Evolutionary conservation across 2,329 filamentous ascomycete genomes (phyloP).

Genomic region (Tetracladium maxilliforme): DNA sequence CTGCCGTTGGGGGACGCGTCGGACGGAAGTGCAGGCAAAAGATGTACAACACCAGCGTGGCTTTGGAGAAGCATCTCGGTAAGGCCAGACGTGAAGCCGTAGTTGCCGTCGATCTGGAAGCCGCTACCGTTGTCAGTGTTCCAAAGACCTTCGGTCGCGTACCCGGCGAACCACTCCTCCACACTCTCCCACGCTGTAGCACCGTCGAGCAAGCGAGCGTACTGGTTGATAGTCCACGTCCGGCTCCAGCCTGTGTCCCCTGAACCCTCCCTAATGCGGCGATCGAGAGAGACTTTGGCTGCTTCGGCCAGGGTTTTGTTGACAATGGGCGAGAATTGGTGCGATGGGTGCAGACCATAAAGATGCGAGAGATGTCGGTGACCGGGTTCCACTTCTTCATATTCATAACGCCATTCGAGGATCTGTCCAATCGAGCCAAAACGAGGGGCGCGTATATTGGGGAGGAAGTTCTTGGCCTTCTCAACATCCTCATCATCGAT

Average conservation of each 20-base stretch:
- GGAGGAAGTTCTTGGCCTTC: constrained; percentile 8
- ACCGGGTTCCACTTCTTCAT: constrained; percentile 23
- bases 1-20: constrained; percentile 5
- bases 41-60: constrained; percentile 11
- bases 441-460: too few relatives aligned
- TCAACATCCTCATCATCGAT: constrained; percentile 17
- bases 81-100: constrained; percentile 27
- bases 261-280: constrained; percentile 17
- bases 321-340: constrained; percentile 15
- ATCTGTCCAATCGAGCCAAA: constrained; percentile 18
- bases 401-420: constrained; percentile 24
- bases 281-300: constrained; percentile 11
- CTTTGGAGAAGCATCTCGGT: constrained; percentile 27
- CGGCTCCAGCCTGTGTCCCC: constrained; percentile 36
- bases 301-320: constrained; percentile 8
- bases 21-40: constrained; percentile 11
- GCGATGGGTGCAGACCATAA: constrained; percentile 30
- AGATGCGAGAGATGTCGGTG: constrained; percentile 35
- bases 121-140: background rate
- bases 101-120: constrained; percentile 36
- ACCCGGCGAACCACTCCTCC: too few relatives aligned
- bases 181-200: too few relatives aligned
- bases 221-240: constrained; percentile 32
- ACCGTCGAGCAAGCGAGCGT: constrained; percentile 25
- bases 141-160: too few relatives aligned